Evolutionary conservation across 1,139 yeast species (phyloP).

Genomic region (Kodamaea anthophila): DNA sequence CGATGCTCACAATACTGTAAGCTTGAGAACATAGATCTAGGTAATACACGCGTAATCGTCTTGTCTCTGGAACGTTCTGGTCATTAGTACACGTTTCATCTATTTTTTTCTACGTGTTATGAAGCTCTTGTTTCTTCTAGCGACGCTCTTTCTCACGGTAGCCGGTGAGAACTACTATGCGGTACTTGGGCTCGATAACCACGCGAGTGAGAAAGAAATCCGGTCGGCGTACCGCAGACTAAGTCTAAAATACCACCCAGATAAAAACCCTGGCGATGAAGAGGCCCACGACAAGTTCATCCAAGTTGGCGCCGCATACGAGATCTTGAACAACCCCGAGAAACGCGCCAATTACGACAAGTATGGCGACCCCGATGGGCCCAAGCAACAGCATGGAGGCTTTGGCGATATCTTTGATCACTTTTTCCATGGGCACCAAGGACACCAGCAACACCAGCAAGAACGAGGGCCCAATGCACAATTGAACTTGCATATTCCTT

Average conservation of each 20-base stretch:
- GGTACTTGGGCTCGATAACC: slow-evolving; percentile 59
- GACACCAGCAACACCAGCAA: slow-evolving; percentile 26
- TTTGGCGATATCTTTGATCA: slow-evolving; percentile 68
- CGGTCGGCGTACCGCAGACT: slow-evolving; percentile 80
- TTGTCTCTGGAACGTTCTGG: no score
- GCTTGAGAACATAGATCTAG: no score
- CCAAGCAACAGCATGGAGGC: slow-evolving; percentile 30
- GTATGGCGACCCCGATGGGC: slow-evolving; percentile 78
- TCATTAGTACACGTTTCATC: no score
- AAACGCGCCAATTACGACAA: slow-evolving; percentile 69
- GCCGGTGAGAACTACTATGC: slow-evolving; percentile 25
- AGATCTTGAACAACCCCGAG: slow-evolving; percentile 69
- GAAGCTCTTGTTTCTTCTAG: slow-evolving; percentile 1
- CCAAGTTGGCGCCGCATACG: slow-evolving; percentile 92
- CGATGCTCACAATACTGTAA: no score
- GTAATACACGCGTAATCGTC: no score
- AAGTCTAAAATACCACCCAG: slow-evolving; percentile 90
- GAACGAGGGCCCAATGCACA: slow-evolving; percentile 60
- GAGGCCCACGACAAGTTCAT: slow-evolving; percentile 81
- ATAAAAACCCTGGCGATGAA: slow-evolving; percentile 71
- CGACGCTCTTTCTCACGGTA: slow-evolving; percentile 1
- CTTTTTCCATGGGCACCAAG: slow-evolving; percentile 43
- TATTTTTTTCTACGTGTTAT: no score
- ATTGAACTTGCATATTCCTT: slow-evolving; percentile 48
- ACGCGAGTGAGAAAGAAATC: slow-evolving; percentile 76